Conservation (phyloP, 1,139 yeast species). For the Protomyces pachydermus region DNA sequence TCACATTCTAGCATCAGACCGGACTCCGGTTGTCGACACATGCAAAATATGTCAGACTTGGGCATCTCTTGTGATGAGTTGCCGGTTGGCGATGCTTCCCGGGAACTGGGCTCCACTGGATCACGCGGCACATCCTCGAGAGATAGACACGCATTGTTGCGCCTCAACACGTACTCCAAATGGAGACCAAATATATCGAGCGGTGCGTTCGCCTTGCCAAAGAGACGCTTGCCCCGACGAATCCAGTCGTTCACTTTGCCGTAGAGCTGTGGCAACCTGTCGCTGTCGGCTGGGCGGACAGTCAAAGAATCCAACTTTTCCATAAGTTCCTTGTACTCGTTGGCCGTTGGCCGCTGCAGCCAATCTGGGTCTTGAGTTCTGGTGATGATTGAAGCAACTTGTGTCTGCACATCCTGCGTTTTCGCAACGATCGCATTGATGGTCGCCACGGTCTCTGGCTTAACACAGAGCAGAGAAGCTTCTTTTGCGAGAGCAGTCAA, state of each 20-base stretch:
- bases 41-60: constrained; percentile 50
- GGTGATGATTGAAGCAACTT: constrained; percentile 17
- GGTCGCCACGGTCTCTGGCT: constrained; percentile 9
- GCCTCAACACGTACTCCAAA: constrained; percentile 40
- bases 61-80: constrained; percentile 16
- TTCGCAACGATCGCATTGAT: constrained; percentile 34
- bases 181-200: constrained; percentile 39
- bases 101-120: constrained; percentile 29
- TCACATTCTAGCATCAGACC: constrained; percentile 79
- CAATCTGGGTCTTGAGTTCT: constrained; percentile 26
- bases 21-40: constrained; percentile 63
- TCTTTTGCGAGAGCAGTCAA: constrained; percentile 2
- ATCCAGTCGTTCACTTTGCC: constrained; percentile 47
- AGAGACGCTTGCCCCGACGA: constrained; percentile 42
- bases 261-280: constrained; percentile 34
- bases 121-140: constrained; percentile 41
- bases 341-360: constrained; percentile 26
- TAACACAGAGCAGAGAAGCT: constrained; percentile 9
- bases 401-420: constrained; percentile 36
- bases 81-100: constrained; percentile 33
- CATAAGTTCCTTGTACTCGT: constrained; percentile 32
- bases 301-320: constrained; percentile 28
- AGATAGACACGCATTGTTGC: constrained; percentile 44
- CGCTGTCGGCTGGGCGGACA: constrained; percentile 23
- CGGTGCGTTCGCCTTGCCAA: constrained; percentile 43